These are phyloP conservation scores for Thamnidium elegans DNA, from an alignment of 192 early-diverging fungal genomes.

Conservation along the genomic window DNA sequence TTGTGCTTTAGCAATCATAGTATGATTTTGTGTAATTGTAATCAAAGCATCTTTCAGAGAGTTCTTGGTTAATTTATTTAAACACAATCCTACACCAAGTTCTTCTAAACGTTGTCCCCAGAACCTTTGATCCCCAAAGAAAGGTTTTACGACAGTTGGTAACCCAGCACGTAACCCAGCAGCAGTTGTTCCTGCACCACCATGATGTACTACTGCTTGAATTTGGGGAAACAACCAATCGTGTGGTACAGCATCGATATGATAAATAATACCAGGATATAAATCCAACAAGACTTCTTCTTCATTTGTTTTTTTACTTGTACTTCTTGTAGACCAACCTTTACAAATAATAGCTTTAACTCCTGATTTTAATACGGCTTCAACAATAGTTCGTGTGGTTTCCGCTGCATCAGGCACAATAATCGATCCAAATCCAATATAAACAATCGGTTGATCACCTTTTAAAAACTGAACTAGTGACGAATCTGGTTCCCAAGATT, in stretches of 20 bases:
- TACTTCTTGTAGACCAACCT: constrained; percentile 63
- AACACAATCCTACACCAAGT: constrained; percentile 56
- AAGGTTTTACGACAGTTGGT: constrained; percentile 72
- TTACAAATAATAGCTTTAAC: constrained; percentile 69
- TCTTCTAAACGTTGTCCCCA: constrained; percentile 66
- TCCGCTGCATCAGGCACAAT: constrained; percentile 66
- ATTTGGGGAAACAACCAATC: constrained; percentile 75
- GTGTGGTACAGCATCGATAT: constrained; percentile 65
- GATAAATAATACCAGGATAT: constrained; percentile 49
- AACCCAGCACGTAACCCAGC: constrained; percentile 72
- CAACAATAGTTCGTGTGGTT: constrained; percentile 58
- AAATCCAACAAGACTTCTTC: constrained; percentile 21
- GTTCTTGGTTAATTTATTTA: constrained; percentile 54
- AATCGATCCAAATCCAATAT: constrained; percentile 81
- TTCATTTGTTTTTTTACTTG: not conserved
- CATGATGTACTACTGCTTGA: constrained; percentile 70
- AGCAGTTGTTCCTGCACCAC: constrained; percentile 73
- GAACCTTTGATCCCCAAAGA: constrained; percentile 65
- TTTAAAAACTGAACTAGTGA: constrained; percentile 55
- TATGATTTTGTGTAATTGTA: constrained; percentile 48
- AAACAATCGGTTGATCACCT: constrained; percentile 47
- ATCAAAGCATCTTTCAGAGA: constrained; percentile 46
- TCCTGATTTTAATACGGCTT: constrained; percentile 57
- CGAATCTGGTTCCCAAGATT: constrained; percentile 53
- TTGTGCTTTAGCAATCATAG: constrained; percentile 48